phyloP scores from a whole-genome alignment of 495 filamentous ascomycete genomes.

The Echria macrotheca region DNA sequence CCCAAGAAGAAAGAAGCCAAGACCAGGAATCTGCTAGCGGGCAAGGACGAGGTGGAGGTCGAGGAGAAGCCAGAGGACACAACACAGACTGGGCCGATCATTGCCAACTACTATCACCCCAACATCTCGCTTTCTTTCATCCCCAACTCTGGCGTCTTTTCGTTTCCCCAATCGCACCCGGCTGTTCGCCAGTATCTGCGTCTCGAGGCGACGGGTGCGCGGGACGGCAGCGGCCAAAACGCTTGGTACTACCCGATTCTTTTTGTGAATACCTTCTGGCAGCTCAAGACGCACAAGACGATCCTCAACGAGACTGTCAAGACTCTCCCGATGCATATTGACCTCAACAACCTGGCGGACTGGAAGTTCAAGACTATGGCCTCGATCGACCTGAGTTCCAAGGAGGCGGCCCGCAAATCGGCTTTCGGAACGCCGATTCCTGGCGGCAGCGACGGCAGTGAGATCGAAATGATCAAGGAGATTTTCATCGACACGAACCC shows the following conservation, averaged over 20 bases:
- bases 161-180: conserved; percentile 62
- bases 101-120: conserved; percentile 87
- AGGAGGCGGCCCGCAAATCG: conserved; percentile 68
- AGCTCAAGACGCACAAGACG: conserved; percentile 84
- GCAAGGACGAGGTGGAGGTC: conserved; percentile 40
- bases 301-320: conserved; percentile 88
- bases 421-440: conserved; percentile 57
- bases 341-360: conserved; percentile 71
- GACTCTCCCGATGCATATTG: conserved; percentile 75
- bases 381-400: conserved; percentile 79
- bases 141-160: conserved; percentile 66
- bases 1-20: conserved; percentile 88
- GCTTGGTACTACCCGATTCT: conserved; percentile 94
- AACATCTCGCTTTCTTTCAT: conserved; percentile 89
- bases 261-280: conserved; percentile 96
- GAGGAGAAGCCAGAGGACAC: conserved; percentile 42
- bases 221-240: conserved; percentile 79
- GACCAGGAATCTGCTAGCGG: conserved; percentile 80
- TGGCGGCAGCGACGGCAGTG: conserved; percentile 51
- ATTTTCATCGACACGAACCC: conserved; percentile 92
- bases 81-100: conserved; percentile 52
- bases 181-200: conserved; percentile 70
- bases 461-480: conserved; percentile 94
- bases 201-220: conserved; percentile 65
- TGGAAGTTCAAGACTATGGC: conserved; percentile 90